A percentile compares a stretch with the other conserved stretches of the same genome.
phyloP scores from a whole-genome alignment of 331 rosid species.

The Pyracantha coccinea region DNA sequence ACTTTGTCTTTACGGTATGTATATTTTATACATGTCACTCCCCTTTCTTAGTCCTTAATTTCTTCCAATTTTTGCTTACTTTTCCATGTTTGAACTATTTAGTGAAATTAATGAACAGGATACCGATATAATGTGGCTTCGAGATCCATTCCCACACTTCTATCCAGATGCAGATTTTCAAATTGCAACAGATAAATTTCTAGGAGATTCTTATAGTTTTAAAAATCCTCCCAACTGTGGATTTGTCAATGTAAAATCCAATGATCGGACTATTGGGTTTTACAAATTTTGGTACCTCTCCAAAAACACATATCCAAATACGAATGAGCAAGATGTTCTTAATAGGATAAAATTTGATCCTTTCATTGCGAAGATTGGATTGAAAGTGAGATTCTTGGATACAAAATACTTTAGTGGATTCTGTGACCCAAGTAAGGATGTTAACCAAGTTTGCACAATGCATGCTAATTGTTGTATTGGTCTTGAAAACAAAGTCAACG shows the following conservation, averaged over 20 bases:
- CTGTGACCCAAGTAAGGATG: conserved; percentile 38
- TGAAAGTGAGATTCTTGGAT: conserved; percentile 54
- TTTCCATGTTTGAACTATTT: not conserved
- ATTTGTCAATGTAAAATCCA: conserved; percentile 58
- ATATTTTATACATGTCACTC: not conserved
- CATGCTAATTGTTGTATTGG: conserved; percentile 94
- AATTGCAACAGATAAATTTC: conserved; percentile 58
- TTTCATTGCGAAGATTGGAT: conserved; percentile 15
- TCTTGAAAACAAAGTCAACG: conserved; percentile 51
- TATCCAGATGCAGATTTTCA: conserved; percentile 61
- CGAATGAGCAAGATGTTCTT: conserved; percentile 77
- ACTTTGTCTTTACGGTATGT: conserved; percentile 67
- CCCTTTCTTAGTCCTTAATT: not conserved
- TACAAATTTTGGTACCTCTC: conserved; percentile 70
- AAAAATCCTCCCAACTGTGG: conserved; percentile 63
- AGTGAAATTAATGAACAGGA: conserved; percentile 37
- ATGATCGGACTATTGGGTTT: conserved; percentile 36
- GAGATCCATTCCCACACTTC: conserved; percentile 54
- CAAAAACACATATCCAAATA: conserved; percentile 14
- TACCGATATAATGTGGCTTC: conserved; percentile 84
- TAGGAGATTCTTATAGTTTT: conserved; percentile 31
- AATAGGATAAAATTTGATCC: conserved; percentile 48
- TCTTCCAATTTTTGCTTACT: not conserved
- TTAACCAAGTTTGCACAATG: conserved; percentile 51
- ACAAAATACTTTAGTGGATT: conserved; percentile 67